Evolutionary conservation across 306 rosid genomes (phyloP).

Genomic region (Prunus davidiana): DNA sequence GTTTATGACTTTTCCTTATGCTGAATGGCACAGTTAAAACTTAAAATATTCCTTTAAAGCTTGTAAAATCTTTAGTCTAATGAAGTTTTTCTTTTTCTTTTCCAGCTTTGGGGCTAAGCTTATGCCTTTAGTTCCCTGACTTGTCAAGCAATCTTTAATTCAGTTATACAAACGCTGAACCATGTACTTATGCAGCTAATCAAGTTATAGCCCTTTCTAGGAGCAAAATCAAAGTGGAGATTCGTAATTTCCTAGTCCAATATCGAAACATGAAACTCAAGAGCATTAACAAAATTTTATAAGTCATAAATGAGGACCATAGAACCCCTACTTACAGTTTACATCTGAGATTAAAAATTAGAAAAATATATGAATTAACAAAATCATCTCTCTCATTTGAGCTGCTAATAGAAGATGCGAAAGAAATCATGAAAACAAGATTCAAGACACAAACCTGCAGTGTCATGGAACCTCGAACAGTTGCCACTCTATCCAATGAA

Average conservation of each 20-base stretch:
- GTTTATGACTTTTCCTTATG: not conserved
- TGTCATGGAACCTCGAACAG: conserved; percentile 47
- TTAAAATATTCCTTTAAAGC: too few relatives aligned
- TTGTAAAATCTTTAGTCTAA: too few relatives aligned
- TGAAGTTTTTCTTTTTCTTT: too few relatives aligned
- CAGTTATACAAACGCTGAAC: not conserved
- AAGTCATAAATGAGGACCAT: not conserved
- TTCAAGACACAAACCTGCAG: conserved; percentile 44
- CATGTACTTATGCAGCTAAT: not conserved
- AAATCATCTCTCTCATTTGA: not conserved
- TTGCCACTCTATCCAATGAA: conserved; percentile 50
- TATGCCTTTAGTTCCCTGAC: not conserved
- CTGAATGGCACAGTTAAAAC: not conserved
- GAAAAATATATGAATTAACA: not conserved
- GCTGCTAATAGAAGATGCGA: not conserved
- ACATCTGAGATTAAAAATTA: not conserved
- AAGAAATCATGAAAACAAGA: not conserved
- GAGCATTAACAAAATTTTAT: not conserved
- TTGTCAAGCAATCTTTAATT: conserved; percentile 1
- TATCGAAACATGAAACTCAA: not conserved
- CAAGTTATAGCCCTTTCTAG: not conserved
- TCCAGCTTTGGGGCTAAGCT: not conserved
- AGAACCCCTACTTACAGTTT: not conserved
- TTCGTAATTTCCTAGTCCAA: not conserved
- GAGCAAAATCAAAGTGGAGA: not conserved